These are phyloP conservation scores for Petunia secreta DNA, from an alignment of 257 asterid genomes.

Conservation along the genomic window DNA sequence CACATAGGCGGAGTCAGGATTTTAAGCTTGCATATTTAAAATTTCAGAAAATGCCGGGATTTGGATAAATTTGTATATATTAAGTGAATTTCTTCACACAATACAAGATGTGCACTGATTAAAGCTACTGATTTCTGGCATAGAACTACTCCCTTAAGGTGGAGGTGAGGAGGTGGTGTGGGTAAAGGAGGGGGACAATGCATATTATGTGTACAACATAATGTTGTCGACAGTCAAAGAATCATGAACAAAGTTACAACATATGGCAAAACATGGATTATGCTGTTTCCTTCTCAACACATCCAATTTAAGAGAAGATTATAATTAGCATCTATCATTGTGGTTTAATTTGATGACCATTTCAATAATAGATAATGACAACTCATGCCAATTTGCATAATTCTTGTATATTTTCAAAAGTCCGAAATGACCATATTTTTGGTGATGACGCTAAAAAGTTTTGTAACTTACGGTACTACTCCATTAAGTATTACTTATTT, in stretches of 20 bases:
- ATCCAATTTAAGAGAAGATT: neutral
- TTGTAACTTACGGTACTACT: neutral
- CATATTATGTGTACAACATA: slow-evolving; percentile 24
- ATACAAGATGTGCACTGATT: no score
- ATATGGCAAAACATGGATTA: slow-evolving; percentile 4
- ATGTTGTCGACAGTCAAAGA: slow-evolving; percentile 15
- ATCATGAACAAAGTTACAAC: neutral
- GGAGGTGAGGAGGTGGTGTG: neutral
- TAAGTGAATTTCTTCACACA: no score
- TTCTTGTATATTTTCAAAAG: neutral
- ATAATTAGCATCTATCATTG: neutral
- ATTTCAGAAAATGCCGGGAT: no score
- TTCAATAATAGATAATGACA: slow-evolving; percentile 17
- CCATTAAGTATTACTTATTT: no score
- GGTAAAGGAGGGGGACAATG: neutral
- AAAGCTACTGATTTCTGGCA: no score
- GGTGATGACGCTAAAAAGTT: neutral
- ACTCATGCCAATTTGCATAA: neutral
- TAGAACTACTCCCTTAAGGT: no score
- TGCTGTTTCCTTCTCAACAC: slow-evolving; percentile 12
- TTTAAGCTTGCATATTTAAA: no score
- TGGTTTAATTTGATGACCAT: neutral
- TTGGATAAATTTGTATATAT: no score
- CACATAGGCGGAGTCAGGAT: no score
- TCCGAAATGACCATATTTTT: neutral